Conservation (phyloP, 306 rosid genomes). For the Spatholobus suberectus region DNA sequence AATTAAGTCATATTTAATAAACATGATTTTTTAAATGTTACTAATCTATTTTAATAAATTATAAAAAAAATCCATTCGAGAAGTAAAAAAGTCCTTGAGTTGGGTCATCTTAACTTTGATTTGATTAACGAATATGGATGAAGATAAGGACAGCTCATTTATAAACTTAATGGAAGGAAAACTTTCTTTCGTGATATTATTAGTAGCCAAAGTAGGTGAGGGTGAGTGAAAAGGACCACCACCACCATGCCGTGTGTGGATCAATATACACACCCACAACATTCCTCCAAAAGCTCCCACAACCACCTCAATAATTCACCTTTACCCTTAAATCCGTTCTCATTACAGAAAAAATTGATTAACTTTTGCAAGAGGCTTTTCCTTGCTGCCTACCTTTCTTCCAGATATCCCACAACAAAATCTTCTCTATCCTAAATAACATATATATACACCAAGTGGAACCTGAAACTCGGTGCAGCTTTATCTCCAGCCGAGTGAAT, state of each 20-base stretch:
- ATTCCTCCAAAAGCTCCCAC: constrained; percentile 25
- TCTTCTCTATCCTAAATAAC: not conserved
- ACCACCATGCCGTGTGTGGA: constrained; percentile 45
- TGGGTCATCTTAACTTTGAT: constrained; percentile 2
- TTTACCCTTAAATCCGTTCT: constrained; percentile 14
- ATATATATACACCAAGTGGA: not conserved
- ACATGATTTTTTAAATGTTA: not conserved
- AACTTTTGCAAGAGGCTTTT: not conserved
- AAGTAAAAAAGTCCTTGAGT: not conserved
- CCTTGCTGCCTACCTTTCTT: not conserved
- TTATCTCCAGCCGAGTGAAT: not conserved
- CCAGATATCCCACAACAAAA: not conserved
- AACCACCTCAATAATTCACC: constrained; percentile 42
- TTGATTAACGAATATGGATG: constrained; percentile 9
- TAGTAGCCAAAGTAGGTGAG: constrained; percentile 39
- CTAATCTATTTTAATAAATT: not conserved
- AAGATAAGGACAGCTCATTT: constrained; percentile 35
- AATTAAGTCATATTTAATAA: not conserved
- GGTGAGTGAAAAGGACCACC: constrained; percentile 52
- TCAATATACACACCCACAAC: constrained; percentile 1
- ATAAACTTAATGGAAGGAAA: constrained; percentile 34
- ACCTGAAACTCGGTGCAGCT: constrained; percentile 28
- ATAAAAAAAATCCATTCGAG: not conserved
- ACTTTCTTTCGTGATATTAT: constrained; percentile 7
- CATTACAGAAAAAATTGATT: constrained; percentile 13